Evolutionary conservation across 768 basidiomycete species (phyloP), one percentile per base, ranked within the genome.

Genomic region (Termitomyces sp.): DNA sequence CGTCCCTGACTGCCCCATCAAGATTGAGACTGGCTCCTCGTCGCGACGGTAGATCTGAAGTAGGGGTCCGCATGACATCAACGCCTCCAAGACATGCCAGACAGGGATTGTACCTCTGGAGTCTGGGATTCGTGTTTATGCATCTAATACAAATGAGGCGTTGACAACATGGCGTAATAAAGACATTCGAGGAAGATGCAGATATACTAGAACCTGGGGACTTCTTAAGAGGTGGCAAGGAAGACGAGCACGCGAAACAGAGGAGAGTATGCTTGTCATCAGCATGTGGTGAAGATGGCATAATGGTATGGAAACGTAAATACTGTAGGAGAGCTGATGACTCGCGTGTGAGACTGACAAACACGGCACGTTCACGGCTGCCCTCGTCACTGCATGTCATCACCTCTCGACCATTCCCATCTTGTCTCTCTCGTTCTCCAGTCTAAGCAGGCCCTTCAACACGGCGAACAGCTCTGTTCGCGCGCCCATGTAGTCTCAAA

Each of bases 391-490:
- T n/a, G n/a, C n/a, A 65, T 63, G 58, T 57, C 63, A 55, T 60
- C 60, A 45, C 63, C 61, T 43, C 63, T 65, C 5, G 77, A 79
- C 50, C 80, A 82, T 53, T 78, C 85, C 3, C 82, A 87, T 57
- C 81, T 92, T 21, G 79, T 88, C 34, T 83, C 87, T 22, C 81
- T 93, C 10, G 87, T 90, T 11, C 73, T 87, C 1, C 85, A 89
- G 62, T 91, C 90, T 2, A 88, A 91, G 76, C 88, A 88, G 62
- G 90, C 88, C 0, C 78, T 93, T 2, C 84, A 89, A 58, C 81
- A 85, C 38, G 90, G 89, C 1, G 79, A 91, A 71, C 79, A 84
- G 48, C 77, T 93, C 5, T 93, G 91, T 63, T 80, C 80, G 1
- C 77, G 74, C 35, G 88, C 90, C 2, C 82, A 87, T 62, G 62